A percentile compares a stretch with the other conserved stretches of the same genome.
Evolutionary conservation across 768 basidiomycete species (phyloP).

Genomic region (Candolleomyces eurysporus): DNA sequence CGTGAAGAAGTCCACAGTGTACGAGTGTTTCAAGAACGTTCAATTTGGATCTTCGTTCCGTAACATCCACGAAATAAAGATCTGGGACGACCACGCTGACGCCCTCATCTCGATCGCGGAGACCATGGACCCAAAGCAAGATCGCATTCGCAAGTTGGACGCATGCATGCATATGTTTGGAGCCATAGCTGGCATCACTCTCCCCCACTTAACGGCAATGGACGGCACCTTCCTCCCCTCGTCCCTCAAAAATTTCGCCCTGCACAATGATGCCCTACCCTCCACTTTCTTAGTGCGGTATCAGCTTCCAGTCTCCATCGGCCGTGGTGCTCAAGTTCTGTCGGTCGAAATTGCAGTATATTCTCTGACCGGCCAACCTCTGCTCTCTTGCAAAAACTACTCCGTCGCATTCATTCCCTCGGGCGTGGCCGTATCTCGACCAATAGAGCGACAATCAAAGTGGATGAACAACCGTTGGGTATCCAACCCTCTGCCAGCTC

Average conservation of each 20-base stretch:
- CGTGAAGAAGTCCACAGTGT: conserved; percentile 26
- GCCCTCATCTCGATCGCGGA: conserved; percentile 23
- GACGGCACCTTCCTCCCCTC: conserved; percentile 31
- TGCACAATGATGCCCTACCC: conserved; percentile 26
- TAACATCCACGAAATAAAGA: conserved; percentile 25
- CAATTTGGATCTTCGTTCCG: conserved; percentile 32
- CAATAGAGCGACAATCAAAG: conserved; percentile 1
- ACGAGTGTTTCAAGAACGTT: conserved; percentile 30
- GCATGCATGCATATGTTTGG: conserved; percentile 35
- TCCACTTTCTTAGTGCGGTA: conserved; percentile 32
- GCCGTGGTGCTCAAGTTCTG: conserved; percentile 23
- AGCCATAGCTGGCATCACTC: conserved; percentile 19
- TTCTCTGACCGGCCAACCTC: conserved; percentile 24
- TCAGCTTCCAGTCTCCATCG: conserved; percentile 27
- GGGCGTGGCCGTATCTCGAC: conserved; percentile 22
- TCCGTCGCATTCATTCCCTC: conserved; percentile 32
- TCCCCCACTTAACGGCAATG: conserved; percentile 20
- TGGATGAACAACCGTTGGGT: conserved; percentile 25
- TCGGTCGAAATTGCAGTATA: conserved; percentile 28
- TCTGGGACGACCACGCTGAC: conserved; percentile 31
- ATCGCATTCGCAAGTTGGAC: conserved; percentile 32
- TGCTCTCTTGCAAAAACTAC: conserved; percentile 31
- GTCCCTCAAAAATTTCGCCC: conserved; percentile 27
- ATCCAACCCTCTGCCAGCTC: conserved; percentile 11
- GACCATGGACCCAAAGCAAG: conserved; percentile 20